Evolutionary conservation across 139 green algal genomes (phyloP).

Genomic region (Closterium sp.): DNA sequence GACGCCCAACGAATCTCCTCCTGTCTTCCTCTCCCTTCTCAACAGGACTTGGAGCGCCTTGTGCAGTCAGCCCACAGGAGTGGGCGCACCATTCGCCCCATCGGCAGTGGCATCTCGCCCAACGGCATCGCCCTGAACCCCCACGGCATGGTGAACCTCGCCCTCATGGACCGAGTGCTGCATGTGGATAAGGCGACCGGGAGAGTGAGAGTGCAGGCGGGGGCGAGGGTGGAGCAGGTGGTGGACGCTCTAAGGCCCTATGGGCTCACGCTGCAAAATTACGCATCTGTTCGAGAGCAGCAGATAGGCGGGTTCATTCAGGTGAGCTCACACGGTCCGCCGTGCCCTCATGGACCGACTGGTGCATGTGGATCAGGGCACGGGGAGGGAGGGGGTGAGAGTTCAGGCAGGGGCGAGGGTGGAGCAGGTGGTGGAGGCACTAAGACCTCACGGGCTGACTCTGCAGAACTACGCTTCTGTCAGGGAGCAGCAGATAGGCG

Average conservation of each 20-base stretch:
- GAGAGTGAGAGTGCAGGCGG: constrained; percentile 74
- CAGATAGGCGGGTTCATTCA: constrained; percentile 89
- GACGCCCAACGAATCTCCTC: too few relatives aligned
- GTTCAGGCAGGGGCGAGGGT: constrained; percentile 79
- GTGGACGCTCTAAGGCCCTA: constrained; percentile 75
- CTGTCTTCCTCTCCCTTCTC: too few relatives aligned
- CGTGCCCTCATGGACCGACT: too few relatives aligned
- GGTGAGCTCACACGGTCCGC: constrained; percentile 64
- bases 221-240: constrained; percentile 72
- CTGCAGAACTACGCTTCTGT: constrained; percentile 97
- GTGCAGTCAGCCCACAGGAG: constrained; percentile 62
- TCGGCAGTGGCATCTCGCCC: constrained; percentile 82
- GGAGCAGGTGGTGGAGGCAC: constrained; percentile 72
- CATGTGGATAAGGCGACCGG: constrained; percentile 69
- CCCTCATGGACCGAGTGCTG: constrained; percentile 84
- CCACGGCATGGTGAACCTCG: constrained; percentile 87
- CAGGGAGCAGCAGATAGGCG: constrained; percentile 91
- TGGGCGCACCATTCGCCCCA: constrained; percentile 67
- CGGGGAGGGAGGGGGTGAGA: constrained; percentile 42
- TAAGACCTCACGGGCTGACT: constrained; percentile 81
- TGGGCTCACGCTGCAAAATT: constrained; percentile 93
- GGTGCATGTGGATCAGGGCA: too few relatives aligned
- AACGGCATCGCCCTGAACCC: constrained; percentile 83
- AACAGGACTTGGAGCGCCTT: constrained; percentile 76
- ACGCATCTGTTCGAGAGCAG: constrained; percentile 93